phyloP scores from a whole-genome alignment of 2,329 filamentous ascomycete genomes.

The Mycosphaerella sp. region DNA sequence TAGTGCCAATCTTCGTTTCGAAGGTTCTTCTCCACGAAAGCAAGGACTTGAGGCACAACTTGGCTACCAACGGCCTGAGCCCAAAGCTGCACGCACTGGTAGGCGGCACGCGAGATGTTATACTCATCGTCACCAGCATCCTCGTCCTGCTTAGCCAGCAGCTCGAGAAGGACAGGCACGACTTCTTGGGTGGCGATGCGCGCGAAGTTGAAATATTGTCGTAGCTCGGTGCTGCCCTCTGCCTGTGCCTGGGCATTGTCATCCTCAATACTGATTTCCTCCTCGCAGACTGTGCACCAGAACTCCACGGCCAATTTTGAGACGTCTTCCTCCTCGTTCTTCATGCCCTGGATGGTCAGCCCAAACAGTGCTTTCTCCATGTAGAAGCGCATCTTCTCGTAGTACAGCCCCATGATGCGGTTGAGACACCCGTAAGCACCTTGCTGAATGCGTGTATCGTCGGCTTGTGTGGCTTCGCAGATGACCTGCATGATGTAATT shows the following conservation, averaged over 20 bases:
- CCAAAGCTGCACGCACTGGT: slow-evolving; percentile 94
- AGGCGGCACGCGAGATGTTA: slow-evolving; percentile 84
- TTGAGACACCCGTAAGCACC: slow-evolving; percentile 96
- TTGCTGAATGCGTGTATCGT: slow-evolving; percentile 86
- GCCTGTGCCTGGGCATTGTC: slow-evolving; percentile 71
- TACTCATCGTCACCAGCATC: slow-evolving; percentile 96
- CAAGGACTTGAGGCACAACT: slow-evolving; percentile 78
- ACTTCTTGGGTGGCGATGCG: slow-evolving; percentile 90
- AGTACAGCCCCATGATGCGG: slow-evolving; percentile 97
- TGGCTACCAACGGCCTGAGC: slow-evolving; percentile 81
- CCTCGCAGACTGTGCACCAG: slow-evolving; percentile 99
- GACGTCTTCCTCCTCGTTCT: slow-evolving; percentile 94
- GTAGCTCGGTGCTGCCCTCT: slow-evolving; percentile 75
- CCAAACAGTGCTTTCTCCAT: slow-evolving; percentile 99
- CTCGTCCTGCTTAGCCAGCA: slow-evolving; percentile 96
- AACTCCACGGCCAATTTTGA: slow-evolving; percentile 98
- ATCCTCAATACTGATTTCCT: slow-evolving; percentile 96
- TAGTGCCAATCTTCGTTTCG: slow-evolving; percentile 89
- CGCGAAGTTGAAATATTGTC: slow-evolving; percentile 93
- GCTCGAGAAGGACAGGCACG: slow-evolving; percentile 78
- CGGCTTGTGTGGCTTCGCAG: slow-evolving; percentile 94
- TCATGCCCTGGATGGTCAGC: slow-evolving; percentile 96
- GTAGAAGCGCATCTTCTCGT: slow-evolving; percentile 99
- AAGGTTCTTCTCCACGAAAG: slow-evolving; percentile 87
- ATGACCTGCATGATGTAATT: slow-evolving; percentile 99